Evolutionary conservation across 805 yeast species (phyloP), one percentile per base, ranked within the genome.

Genomic region (Isabelozyma gotoi): DNA sequence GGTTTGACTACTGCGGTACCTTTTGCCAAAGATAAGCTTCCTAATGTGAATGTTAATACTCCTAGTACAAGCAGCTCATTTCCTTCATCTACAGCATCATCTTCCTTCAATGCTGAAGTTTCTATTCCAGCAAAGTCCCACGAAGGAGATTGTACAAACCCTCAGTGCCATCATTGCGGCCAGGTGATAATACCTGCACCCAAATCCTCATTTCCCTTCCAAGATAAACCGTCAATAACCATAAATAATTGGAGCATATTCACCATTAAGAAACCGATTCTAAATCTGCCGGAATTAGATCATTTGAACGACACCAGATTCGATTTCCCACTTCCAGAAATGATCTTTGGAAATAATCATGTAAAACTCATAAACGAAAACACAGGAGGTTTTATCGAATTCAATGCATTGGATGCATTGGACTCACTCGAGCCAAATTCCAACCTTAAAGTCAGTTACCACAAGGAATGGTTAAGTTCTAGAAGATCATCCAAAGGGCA

Each of bases 281-380:
- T 89, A 47, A 84, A 78, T 50, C 74, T 90, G 1, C 71, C 63
- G 1, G 96, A 90, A 57, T 77, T 92, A 44, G 96, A 89, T 45
- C 65, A 64, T 2, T 76, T 84, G 56, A 86, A 81, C 61, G 78
- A 77, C 4, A 49, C 58, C 10, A 59, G 82, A 41, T 74, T 85
- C 41, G 82, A 82, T 12, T 80, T 92, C 48, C 96, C 98, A 0
- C 66, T 92, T 35, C 99, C 99, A 0, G 99, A 94, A 62, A 94
- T 94, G 98, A 90, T 94, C 5, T 94, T 94, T 67, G 98, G 98
- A 7, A 81, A 87, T 52, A 91, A 87, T 58, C 65, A 66, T 44
- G 81, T 90, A 8, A 76, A 73, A 39, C 59, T 90, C 8, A 70
- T 60, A 4, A 61, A 69, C 44, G 72, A 67, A 34, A 57, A 56